A percentile compares a stretch with the other conserved stretches of the same genome.
Conservation (phyloP, 306 rosid species). For the Canavalia ensiformis region DNA sequence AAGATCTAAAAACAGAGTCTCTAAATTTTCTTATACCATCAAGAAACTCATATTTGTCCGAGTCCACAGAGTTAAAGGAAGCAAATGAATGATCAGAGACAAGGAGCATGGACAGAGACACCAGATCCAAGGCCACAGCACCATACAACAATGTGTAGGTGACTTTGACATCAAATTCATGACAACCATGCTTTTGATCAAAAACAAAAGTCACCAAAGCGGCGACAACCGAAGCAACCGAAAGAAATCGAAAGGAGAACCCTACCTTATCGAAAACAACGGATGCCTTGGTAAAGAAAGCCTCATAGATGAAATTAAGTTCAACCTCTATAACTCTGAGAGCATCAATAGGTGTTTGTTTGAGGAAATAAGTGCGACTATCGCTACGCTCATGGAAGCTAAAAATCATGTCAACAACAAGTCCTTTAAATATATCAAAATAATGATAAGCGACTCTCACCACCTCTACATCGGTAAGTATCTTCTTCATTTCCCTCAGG, state of each 20-base stretch:
- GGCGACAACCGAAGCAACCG: constrained; percentile 8
- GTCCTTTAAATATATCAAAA: constrained; percentile 49
- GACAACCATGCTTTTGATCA: constrained; percentile 35
- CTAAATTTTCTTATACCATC: not conserved
- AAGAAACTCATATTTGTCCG: not conserved
- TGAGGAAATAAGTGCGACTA: constrained; percentile 43
- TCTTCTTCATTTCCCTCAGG: not conserved
- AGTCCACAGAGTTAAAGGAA: not conserved
- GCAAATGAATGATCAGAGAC: constrained; percentile 53
- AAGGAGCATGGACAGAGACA: constrained; percentile 39
- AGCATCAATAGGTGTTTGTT: not conserved
- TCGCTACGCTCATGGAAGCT: constrained; percentile 45
- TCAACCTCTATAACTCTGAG: constrained; percentile 47
- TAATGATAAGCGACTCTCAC: constrained; percentile 46
- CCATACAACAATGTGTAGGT: constrained; percentile 54
- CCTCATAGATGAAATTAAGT: constrained; percentile 58
- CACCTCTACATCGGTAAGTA: not conserved
- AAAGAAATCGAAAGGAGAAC: constrained; percentile 27
- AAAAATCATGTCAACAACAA: constrained; percentile 55
- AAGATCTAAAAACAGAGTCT: not conserved
- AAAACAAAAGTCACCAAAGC: constrained; percentile 41
- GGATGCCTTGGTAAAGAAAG: constrained; percentile 55
- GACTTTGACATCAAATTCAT: constrained; percentile 42
- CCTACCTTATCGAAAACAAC: constrained; percentile 41
- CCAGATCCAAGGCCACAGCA: constrained; percentile 51